Evolutionary conservation across 2,329 filamentous ascomycete genomes (phyloP).

Genomic region (Epichloe amarillans): DNA sequence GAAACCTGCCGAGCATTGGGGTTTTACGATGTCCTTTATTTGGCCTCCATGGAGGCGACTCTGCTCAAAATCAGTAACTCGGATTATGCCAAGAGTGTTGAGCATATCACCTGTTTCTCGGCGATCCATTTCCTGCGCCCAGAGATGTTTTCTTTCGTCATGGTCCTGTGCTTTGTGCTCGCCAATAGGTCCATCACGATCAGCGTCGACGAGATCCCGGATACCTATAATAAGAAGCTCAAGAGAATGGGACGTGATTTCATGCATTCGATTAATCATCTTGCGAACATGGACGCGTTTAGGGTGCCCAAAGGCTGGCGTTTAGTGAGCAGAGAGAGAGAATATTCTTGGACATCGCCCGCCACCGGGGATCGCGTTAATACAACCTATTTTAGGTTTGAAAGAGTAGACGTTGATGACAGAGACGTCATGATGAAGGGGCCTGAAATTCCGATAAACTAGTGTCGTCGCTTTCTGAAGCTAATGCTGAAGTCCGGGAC

Average conservation of each 20-base stretch:
- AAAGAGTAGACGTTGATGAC: neutral
- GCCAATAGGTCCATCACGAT: constrained; percentile 1
- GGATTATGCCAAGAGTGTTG: neutral
- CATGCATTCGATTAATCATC: neutral
- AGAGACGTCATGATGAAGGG: no score
- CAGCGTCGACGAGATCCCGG: neutral
- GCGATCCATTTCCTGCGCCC: neutral
- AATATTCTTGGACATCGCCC: neutral
- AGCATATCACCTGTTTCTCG: neutral
- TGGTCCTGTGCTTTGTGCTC: neutral
- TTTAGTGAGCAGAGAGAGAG: neutral
- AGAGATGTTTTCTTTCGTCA: neutral
- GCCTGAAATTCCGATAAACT: no score
- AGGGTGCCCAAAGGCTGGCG: neutral
- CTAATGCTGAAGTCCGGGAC: no score
- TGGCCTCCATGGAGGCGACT: neutral
- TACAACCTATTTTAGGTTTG: neutral
- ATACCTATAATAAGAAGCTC: neutral
- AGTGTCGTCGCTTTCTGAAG: no score
- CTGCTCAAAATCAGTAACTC: neutral
- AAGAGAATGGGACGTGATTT: neutral
- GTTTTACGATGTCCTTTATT: neutral
- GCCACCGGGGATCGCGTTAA: neutral
- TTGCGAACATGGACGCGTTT: neutral
- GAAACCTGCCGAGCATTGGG: neutral